These are phyloP conservation scores for Leucogyrophana mollusca DNA, from an alignment of 768 basidiomycete genomes.

Conservation along the genomic window DNA sequence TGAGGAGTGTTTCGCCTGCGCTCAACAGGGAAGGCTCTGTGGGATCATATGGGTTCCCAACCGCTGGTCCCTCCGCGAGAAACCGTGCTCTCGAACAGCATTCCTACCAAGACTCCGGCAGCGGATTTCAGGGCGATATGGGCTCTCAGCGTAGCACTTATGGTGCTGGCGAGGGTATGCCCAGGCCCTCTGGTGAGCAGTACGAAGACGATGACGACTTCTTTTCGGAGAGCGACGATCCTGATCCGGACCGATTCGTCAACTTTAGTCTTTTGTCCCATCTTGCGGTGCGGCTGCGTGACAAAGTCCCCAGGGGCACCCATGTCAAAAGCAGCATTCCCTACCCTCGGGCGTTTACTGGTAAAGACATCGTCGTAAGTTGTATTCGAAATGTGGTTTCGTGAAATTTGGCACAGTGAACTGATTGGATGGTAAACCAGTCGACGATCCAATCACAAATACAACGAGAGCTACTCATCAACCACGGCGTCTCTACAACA, in stretches of 20 bases:
- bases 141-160: slow-evolving; percentile 19
- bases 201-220: slow-evolving; percentile 25
- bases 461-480: slow-evolving; percentile 76
- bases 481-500: slow-evolving; percentile 69
- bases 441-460: slow-evolving; percentile 88
- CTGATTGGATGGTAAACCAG: slow-evolving; percentile 36
- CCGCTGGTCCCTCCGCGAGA: slow-evolving; percentile 18
- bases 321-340: slow-evolving; percentile 94
- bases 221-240: slow-evolving; percentile 53
- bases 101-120: slow-evolving; percentile 14
- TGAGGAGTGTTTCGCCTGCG: slow-evolving; percentile 13
- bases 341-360: slow-evolving; percentile 89
- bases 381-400: neutral
- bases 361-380: slow-evolving; percentile 90
- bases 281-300: slow-evolving; percentile 83
- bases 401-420: neutral
- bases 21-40: slow-evolving; percentile 15
- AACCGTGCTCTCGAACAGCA: slow-evolving; percentile 12
- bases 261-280: slow-evolving; percentile 87
- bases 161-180: slow-evolving; percentile 13
- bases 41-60: slow-evolving; percentile 16
- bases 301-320: slow-evolving; percentile 82
- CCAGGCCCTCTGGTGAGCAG: slow-evolving; percentile 18
- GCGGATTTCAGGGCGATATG: slow-evolving; percentile 19
- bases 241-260: slow-evolving; percentile 74